phyloP scores from a whole-genome alignment of 345 rosid species.

The Zanthoxylum bungeanum region DNA sequence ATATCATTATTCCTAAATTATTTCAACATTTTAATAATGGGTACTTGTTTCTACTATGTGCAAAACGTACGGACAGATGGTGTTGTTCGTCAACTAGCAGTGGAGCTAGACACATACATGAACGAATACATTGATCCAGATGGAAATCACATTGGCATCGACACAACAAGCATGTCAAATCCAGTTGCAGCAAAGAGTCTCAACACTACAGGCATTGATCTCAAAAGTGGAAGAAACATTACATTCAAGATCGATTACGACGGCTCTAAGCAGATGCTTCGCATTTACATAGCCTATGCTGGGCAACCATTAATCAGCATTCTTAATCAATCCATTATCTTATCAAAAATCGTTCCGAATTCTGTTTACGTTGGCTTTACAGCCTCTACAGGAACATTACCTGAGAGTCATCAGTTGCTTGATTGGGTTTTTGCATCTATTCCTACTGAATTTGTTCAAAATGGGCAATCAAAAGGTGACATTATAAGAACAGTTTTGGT shows the following conservation, averaged over 20 bases:
- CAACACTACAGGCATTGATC: conserved; percentile 28
- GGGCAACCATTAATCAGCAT: conserved; percentile 23
- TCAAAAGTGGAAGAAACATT: conserved; percentile 36
- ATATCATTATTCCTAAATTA: no score
- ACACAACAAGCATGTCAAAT: conserved; percentile 22
- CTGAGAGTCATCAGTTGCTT: conserved; percentile 30
- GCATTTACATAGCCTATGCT: conserved; percentile 28
- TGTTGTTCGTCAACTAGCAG: conserved; percentile 25
- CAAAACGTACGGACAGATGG: conserved; percentile 29
- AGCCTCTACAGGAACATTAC: conserved; percentile 28
- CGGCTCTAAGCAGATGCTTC: conserved; percentile 15
- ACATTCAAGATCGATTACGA: conserved; percentile 21
- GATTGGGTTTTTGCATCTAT: conserved; percentile 23
- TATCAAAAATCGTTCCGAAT: conserved; percentile 23
- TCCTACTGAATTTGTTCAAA: background rate
- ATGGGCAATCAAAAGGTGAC: background rate
- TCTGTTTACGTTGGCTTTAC: conserved; percentile 36
- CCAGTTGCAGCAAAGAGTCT: conserved; percentile 23
- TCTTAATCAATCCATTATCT: conserved; percentile 31
- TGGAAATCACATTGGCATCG: conserved; percentile 34
- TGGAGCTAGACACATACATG: conserved; percentile 41
- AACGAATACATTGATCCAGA: conserved; percentile 36
- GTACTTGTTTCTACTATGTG: background rate
- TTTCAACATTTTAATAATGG: no score
- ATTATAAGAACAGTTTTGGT: conserved; percentile 2